Evolutionary conservation across 306 rosid species (phyloP).

Genomic region (Sicyos baderoa): DNA sequence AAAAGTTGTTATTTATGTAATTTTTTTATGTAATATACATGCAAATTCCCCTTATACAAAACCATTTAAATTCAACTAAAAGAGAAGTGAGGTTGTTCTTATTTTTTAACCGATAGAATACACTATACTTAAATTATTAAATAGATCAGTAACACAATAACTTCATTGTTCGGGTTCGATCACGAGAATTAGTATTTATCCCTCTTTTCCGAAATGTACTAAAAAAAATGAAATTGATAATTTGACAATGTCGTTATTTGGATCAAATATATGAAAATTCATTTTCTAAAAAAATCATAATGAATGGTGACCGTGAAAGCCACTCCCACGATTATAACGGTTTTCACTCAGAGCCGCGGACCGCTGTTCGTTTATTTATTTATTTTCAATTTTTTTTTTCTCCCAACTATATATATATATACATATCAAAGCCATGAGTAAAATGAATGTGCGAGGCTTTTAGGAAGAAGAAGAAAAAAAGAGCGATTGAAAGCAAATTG

Average conservation of each 20-base stretch:
- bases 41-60: too few species aligned
- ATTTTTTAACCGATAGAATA: too few species aligned
- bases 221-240: too few species aligned
- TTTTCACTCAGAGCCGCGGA: background rate
- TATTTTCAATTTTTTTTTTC: background rate
- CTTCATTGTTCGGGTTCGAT: too few species aligned
- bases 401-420: conserved; percentile 7
- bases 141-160: too few species aligned
- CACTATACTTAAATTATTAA: too few species aligned
- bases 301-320: conserved; percentile 4
- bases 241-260: background rate
- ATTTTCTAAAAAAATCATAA: background rate
- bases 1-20: too few species aligned
- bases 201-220: too few species aligned
- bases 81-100: too few species aligned
- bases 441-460: background rate
- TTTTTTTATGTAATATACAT: too few species aligned
- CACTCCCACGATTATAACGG: background rate
- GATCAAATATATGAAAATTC: background rate
- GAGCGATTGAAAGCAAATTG: background rate
- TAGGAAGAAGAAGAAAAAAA: background rate
- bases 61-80: too few species aligned
- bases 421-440: background rate
- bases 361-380: background rate
- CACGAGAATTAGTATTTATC: too few species aligned